Percentiles rank a stretch among this genome's conserved stretches.
Conservation (phyloP, 2,329 filamentous ascomycete species). For the Fusarium sp. region DNA sequence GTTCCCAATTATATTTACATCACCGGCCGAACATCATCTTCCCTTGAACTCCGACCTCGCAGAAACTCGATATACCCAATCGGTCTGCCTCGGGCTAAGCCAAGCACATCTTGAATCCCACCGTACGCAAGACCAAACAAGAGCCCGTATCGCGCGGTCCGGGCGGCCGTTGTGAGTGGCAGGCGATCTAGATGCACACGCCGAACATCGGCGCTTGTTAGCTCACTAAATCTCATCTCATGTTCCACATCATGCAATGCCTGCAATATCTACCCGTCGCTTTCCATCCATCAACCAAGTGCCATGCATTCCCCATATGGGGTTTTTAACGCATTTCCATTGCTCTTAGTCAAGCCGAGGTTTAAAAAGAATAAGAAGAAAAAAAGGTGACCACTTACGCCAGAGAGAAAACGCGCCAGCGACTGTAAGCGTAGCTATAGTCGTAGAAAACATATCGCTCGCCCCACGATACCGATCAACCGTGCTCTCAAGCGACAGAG, state of each 20-base stretch:
- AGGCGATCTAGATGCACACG: slow-evolving; percentile 72
- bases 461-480: slow-evolving; percentile 78
- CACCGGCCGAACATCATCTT: slow-evolving; percentile 22
- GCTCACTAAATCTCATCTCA: slow-evolving; percentile 17
- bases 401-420: slow-evolving; percentile 88
- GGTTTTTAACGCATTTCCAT: slow-evolving; percentile 18
- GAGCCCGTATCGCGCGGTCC: slow-evolving; percentile 83
- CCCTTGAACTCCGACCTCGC: slow-evolving; percentile 54
- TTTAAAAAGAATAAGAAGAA: background rate
- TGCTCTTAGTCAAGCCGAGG: slow-evolving; percentile 28
- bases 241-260: slow-evolving; percentile 10
- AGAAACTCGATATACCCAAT: slow-evolving; percentile 80
- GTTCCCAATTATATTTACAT: background rate
- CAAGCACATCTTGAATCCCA: slow-evolving; percentile 79
- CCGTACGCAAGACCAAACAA: slow-evolving; percentile 84
- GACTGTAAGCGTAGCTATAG: slow-evolving; percentile 84
- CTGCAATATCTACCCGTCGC: slow-evolving; percentile 43
- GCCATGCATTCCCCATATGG: slow-evolving; percentile 34
- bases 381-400: slow-evolving; percentile 66
- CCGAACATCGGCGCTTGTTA: slow-evolving; percentile 47
- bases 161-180: slow-evolving; percentile 78
- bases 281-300: slow-evolving; percentile 36
- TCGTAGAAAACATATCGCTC: slow-evolving; percentile 83
- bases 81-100: slow-evolving; percentile 74
- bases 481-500: slow-evolving; percentile 85